Evolutionary conservation across 768 basidiomycete genomes (phyloP).

Genomic region (Goffeauzyma gilvescens): DNA sequence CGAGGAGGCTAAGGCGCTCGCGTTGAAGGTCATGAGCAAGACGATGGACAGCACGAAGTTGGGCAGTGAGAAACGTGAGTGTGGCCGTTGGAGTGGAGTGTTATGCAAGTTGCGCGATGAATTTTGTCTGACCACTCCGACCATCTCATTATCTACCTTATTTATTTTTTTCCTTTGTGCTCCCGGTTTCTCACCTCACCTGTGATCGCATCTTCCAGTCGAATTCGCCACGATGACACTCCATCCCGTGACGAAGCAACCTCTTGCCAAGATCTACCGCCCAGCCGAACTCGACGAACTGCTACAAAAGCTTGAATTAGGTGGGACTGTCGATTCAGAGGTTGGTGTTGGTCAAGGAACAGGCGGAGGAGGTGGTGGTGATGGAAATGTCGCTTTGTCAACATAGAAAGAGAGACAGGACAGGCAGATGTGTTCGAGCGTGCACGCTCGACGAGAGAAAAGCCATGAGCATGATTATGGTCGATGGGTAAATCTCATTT

Average conservation of each 20-base stretch:
- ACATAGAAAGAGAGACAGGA: constrained; percentile 19
- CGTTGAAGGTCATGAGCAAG: constrained; percentile 91
- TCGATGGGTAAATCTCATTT: no score
- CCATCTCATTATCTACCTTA: background rate
- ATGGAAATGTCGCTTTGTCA: constrained; percentile 26
- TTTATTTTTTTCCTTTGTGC: no score
- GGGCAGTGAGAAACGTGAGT: constrained; percentile 83
- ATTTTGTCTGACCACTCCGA: background rate
- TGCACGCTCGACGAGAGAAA: no score
- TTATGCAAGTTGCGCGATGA: background rate
- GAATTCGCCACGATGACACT: constrained; percentile 89
- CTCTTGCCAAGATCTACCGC: constrained; percentile 77
- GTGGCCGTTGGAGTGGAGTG: background rate
- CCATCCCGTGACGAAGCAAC: constrained; percentile 54
- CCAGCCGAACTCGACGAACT: constrained; percentile 74
- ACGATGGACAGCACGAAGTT: constrained; percentile 98
- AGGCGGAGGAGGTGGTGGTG: constrained; percentile 28
- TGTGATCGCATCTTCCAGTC: constrained; percentile 38
- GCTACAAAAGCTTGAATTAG: constrained; percentile 56
- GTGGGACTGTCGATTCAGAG: constrained; percentile 54
- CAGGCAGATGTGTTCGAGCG: no score
- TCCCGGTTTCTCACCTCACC: background rate
- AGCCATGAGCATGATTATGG: no score
- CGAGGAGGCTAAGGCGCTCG: constrained; percentile 80
- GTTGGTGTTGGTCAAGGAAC: constrained; percentile 28